Conservation (phyloP, 2,329 filamentous ascomycete species). For the Taxawa tesnikishii region DNA sequence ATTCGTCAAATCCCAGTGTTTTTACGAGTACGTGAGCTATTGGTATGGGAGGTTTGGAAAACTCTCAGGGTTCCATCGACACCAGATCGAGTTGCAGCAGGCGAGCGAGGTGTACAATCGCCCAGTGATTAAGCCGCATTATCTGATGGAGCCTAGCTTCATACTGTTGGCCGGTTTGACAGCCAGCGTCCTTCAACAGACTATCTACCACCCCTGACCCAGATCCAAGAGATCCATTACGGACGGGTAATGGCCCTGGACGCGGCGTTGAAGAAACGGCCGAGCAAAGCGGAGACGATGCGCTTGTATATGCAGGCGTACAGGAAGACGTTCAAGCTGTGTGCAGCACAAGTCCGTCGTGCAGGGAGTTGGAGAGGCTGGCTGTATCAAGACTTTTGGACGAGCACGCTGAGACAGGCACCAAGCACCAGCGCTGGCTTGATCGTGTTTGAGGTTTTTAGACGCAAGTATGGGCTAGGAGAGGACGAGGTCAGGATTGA, state of each 20-base stretch:
- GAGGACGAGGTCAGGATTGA: conserved; percentile 52
- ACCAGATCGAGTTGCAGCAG: conserved; percentile 16
- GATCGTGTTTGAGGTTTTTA: conserved; percentile 66
- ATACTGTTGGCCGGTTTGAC: conserved; percentile 55
- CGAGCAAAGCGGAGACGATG: conserved; percentile 33
- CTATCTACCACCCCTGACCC: conserved; percentile 59
- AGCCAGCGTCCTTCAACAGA: conserved; percentile 56
- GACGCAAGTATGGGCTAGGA: conserved; percentile 57
- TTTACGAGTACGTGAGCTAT: conserved; percentile 58
- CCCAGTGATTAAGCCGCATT: conserved; percentile 57
- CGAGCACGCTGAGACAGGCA: conserved; percentile 59
- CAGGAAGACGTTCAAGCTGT: conserved; percentile 52
- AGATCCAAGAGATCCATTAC: conserved; percentile 62
- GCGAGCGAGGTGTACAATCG: conserved; percentile 13
- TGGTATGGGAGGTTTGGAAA: conserved; percentile 45
- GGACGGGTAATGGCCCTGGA: conserved; percentile 62
- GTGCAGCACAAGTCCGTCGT: conserved; percentile 44
- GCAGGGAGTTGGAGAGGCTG: conserved; percentile 47
- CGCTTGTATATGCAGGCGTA: conserved; percentile 60
- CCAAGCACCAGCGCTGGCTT: conserved; percentile 66
- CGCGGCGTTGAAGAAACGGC: conserved; percentile 26
- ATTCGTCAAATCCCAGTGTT: conserved; percentile 60
- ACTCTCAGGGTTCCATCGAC: conserved; percentile 19
- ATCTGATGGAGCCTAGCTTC: conserved; percentile 62
- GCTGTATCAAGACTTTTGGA: conserved; percentile 61